Evolutionary conservation across 257 asterid genomes (phyloP).

Genomic region (Oldenlandia corymbosa): DNA sequence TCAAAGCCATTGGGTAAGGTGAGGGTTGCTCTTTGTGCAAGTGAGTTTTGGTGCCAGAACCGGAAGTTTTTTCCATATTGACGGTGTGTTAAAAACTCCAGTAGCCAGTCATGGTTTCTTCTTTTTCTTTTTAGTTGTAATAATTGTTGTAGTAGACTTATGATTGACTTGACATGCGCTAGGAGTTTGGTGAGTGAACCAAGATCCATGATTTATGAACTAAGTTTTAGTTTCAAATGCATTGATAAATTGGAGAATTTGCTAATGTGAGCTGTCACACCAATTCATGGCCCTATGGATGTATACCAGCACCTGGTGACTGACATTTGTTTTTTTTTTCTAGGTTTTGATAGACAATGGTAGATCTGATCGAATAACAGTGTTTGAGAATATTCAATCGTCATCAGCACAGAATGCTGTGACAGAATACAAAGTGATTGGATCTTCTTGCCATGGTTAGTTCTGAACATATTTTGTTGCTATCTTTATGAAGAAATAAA

Average conservation of each 20-base stretch:
- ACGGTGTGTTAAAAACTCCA: neutral
- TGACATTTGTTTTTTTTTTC: neutral
- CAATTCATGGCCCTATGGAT: neutral
- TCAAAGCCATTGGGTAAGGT: slow-evolving; percentile 80
- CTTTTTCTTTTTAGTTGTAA: neutral
- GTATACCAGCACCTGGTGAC: neutral
- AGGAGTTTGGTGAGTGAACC: neutral
- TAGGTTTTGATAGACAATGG: slow-evolving; percentile 79
- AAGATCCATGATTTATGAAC: too few relatives aligned
- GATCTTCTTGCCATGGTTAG: slow-evolving; percentile 54
- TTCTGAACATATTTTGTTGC: slow-evolving; percentile 18
- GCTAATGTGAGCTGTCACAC: neutral
- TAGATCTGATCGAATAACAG: slow-evolving; percentile 76
- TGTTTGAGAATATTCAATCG: slow-evolving; percentile 39
- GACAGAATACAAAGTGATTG: slow-evolving; percentile 72
- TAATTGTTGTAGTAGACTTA: neutral
- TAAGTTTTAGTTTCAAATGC: too few relatives aligned
- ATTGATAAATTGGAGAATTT: too few relatives aligned
- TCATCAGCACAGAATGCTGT: slow-evolving; percentile 66
- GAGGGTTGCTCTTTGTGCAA: slow-evolving; percentile 7
- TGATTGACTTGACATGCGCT: neutral
- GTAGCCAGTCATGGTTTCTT: neutral
- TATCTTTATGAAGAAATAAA: neutral
- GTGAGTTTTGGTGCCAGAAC: neutral
- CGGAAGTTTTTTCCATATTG: neutral